Evolutionary conservation across 192 early-diverging fungal genomes (phyloP).

Genomic region (Podila verticillata): DNA sequence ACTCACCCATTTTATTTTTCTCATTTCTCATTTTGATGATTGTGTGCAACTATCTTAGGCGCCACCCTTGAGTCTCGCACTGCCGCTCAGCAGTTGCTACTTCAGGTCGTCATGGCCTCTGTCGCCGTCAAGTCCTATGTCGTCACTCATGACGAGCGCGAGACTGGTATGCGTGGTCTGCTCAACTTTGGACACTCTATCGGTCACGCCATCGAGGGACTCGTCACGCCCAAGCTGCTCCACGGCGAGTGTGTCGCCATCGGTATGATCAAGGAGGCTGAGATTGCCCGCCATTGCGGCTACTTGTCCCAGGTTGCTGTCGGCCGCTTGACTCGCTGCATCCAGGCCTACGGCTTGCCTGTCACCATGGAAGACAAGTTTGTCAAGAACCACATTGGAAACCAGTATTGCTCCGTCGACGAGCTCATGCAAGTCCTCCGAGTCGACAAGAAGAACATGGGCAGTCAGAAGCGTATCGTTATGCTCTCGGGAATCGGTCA

Average conservation of each 20-base stretch:
- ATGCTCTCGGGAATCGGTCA: conserved; percentile 86
- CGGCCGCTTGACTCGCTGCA: conserved; percentile 83
- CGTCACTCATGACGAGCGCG: conserved; percentile 95
- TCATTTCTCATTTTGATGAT: not conserved
- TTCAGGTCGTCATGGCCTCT: conserved; percentile 88
- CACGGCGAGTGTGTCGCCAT: conserved; percentile 98
- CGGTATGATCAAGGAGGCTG: conserved; percentile 95
- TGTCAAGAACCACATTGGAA: conserved; percentile 69
- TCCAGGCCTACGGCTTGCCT: conserved; percentile 89
- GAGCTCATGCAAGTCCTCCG: conserved; percentile 90
- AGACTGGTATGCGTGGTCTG: conserved; percentile 91
- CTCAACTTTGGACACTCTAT: conserved; percentile 98
- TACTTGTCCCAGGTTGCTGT: conserved; percentile 87
- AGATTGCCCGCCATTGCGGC: conserved; percentile 89
- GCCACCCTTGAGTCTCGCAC: conserved; percentile 69
- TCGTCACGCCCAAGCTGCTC: conserved; percentile 86
- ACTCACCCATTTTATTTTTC: not conserved
- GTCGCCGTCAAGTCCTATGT: conserved; percentile 94
- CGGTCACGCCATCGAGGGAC: conserved; percentile 96
- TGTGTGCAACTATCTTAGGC: conserved; percentile 41
- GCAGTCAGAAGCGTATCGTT: conserved; percentile 91
- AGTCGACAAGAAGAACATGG: conserved; percentile 97
- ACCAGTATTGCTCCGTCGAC: conserved; percentile 77
- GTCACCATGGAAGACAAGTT: conserved; percentile 84
- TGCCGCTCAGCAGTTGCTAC: conserved; percentile 69